Percentiles rank a stretch among this genome's conserved stretches.
phyloP scores from a whole-genome alignment of 108 stramenopile genomes.

The Conticribra guillardii region DNA sequence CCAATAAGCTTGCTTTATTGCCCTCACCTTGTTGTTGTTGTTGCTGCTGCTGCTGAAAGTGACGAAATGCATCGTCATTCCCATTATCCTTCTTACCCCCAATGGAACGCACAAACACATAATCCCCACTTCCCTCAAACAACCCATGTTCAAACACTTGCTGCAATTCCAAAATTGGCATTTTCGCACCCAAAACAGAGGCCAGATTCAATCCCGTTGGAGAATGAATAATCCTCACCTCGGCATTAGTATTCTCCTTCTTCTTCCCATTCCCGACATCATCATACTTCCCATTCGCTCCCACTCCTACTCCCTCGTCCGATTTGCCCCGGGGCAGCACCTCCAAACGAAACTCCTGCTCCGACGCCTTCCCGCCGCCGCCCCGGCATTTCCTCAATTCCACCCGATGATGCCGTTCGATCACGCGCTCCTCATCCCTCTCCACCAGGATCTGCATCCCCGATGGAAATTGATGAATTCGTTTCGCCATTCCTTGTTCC shows the following conservation, averaged over 20 bases:
- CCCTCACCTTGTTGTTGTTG: not conserved
- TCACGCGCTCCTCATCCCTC: constrained; percentile 20
- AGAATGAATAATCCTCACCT: constrained; percentile 26
- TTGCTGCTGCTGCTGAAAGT: not conserved
- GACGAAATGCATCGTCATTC: not conserved
- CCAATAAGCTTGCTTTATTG: no score
- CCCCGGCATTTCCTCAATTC: constrained; percentile 45
- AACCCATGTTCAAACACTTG: constrained; percentile 37
- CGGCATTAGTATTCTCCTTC: not conserved
- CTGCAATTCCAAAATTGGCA: constrained; percentile 22
- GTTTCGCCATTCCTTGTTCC: not conserved
- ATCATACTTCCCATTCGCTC: not conserved
- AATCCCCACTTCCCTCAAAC: constrained; percentile 44
- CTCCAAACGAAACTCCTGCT: constrained; percentile 37
- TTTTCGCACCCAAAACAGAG: constrained; percentile 10
- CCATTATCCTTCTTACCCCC: constrained; percentile 5
- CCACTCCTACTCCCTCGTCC: no score
- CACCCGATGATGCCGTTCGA: constrained; percentile 25
- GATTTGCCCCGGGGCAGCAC: no score
- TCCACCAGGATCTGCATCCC: constrained; percentile 5
- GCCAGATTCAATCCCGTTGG: constrained; percentile 13
- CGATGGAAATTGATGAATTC: constrained; percentile 2
- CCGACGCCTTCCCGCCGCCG: not conserved
- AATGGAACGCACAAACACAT: constrained; percentile 4
- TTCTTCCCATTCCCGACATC: no score